Evolutionary conservation across 208 protist genomes (phyloP).

Genomic region (Acanthamoeba culbertsoni): DNA sequence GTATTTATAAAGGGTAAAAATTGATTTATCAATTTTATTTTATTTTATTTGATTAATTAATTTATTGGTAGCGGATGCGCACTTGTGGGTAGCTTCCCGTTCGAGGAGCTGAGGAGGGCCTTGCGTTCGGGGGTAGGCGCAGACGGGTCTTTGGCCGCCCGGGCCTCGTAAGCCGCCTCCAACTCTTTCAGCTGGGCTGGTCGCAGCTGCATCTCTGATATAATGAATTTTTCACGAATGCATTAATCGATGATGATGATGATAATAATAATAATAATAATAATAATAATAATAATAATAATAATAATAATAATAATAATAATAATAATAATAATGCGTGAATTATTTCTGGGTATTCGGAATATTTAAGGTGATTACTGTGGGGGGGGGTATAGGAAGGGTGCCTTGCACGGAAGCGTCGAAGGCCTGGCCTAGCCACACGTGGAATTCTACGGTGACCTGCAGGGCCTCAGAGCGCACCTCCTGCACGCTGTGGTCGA

Average conservation of each 20-base stretch:
- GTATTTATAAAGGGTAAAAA: no score
- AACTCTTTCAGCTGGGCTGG: constrained; percentile 42
- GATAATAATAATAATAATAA: not conserved
- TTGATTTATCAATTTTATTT: no score
- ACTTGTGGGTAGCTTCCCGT: not conserved
- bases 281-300: not conserved
- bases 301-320: not conserved
- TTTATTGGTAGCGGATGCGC: not conserved
- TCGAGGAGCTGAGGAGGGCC: not conserved
- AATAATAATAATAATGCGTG: not conserved
- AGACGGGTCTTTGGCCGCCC: not conserved
- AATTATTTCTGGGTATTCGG: not conserved
- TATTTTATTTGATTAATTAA: no score
- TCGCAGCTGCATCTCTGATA: not conserved
- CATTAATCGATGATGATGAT: not conserved
- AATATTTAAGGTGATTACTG: not conserved
- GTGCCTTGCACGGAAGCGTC: constrained; percentile 9
- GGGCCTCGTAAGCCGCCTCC: not conserved
- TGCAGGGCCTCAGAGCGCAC: constrained; percentile 28
- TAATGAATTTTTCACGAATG: not conserved
- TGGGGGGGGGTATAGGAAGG: not conserved
- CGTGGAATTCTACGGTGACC: constrained; percentile 27
- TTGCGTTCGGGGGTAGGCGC: not conserved
- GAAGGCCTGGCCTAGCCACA: not conserved
- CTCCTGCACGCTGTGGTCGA: constrained; percentile 28